Evolutionary conservation across 1,139 yeast genomes (phyloP), one percentile per base, ranked within the genome.

Genomic region (Sporopachydermia cereana): DNA sequence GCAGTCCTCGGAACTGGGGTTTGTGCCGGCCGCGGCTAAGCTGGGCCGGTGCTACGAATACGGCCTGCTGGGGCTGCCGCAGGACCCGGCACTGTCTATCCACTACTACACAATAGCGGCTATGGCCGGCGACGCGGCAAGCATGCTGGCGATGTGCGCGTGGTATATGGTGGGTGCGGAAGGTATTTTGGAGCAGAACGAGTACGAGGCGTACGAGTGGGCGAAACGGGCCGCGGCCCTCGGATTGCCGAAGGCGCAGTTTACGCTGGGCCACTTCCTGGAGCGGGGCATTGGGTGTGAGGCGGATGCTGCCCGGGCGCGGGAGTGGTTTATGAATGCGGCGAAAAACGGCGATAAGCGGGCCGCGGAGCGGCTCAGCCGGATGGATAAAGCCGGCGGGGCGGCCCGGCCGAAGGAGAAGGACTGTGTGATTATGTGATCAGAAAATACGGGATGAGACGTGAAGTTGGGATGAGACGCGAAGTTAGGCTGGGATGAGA

Each of bases 51-150:
- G 81, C 46, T 91, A 91, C 62, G 97, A 91, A 59, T 66, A 78
- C 43, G 97, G 97, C 1, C 73, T 72, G 48, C 76, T 79, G 16
- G 70, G 79, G 22, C 81, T 91, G 16, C 84, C 88, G 1, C 84
- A 79, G 53, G 95, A 91, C 60, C 72, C 91, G 0, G 84, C 85
- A 53, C 69, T 91, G 46, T 82, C 95, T 1, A 85, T 91, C 44
- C 96, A 91, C 61, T 91, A 89, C 60, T 91, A 86, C 61, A 88
- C 96, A 0, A 80, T 84, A 53, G 95, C 95, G 0, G 96, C 97
- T 0, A 63, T 81, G 42, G 82, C 83, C 2, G 96, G 96, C 3
- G 95, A 91, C 61, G 76, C 95, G 1, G 79, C 76, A 45, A 82
- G 95, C 16, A 91, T 89, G 95, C 69, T 89, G 56, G 89, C 95